A percentile compares a stretch with the other conserved stretches of the same genome.
These are phyloP conservation scores for Hortiboletus flavorubellus DNA, from an alignment of 768 basidiomycete genomes.

Conservation along the genomic window DNA sequence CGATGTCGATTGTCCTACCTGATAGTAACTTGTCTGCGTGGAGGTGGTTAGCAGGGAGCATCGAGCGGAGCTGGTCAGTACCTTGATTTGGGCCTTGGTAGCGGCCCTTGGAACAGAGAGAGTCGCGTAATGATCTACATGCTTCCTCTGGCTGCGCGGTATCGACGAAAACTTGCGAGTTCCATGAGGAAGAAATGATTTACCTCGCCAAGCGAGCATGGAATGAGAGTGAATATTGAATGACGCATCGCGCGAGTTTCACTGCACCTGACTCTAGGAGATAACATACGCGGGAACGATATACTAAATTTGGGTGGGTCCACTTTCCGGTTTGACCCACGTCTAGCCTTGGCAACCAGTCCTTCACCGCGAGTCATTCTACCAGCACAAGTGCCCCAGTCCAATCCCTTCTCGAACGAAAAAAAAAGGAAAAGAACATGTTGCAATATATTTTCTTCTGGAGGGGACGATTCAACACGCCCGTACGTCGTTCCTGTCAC, in stretches of 20 bases:
- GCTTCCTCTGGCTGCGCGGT: conserved; percentile 5
- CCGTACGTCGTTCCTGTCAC: conserved; percentile 15
- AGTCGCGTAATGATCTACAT: conserved; percentile 26
- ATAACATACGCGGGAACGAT: conserved; percentile 24
- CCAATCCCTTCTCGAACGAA: conserved; percentile 1
- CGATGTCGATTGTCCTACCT: conserved; percentile 9
- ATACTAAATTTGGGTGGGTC: conserved; percentile 1
- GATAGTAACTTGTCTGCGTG: conserved; percentile 29
- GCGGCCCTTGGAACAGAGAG: conserved; percentile 28
- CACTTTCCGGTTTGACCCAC: conserved; percentile 26
- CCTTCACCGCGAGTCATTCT: too few species aligned
- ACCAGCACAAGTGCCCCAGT: background rate
- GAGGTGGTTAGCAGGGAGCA: background rate
- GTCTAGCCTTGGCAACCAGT: background rate
- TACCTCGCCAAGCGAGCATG: background rate
- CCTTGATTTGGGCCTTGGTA: conserved; percentile 34
- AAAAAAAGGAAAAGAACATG: conserved; percentile 9
- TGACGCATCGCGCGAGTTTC: background rate
- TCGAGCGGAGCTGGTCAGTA: background rate
- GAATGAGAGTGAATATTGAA: background rate
- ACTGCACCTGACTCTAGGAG: background rate
- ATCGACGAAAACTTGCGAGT: conserved; percentile 23
- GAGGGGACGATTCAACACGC: conserved; percentile 28
- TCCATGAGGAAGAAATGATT: background rate
- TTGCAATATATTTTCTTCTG: conserved; percentile 26